Conservation (phyloP, 352 stramenopile genomes). For the Phytopythium kandeliae region DNA sequence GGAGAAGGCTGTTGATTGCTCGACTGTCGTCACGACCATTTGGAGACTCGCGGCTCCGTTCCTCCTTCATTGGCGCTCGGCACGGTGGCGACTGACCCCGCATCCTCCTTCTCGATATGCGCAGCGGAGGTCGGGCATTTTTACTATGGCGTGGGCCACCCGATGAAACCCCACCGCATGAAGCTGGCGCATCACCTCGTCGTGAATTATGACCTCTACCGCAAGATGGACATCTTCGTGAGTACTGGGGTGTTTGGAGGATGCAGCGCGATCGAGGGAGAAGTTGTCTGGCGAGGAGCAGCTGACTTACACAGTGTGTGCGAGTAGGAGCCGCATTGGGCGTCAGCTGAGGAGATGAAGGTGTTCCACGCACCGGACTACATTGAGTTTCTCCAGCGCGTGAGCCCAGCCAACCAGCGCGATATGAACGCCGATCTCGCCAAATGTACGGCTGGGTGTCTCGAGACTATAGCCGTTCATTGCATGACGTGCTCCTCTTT, state of each 20-base stretch:
- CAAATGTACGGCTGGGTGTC: constrained; percentile 43
- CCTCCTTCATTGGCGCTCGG: too few species aligned
- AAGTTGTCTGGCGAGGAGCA: neutral
- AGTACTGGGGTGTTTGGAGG: constrained; percentile 4
- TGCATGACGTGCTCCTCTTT: neutral
- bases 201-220: constrained; percentile 98
- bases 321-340: constrained; percentile 72
- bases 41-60: too few species aligned
- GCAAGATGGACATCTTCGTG: constrained; percentile 99
- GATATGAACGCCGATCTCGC: constrained; percentile 65
- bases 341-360: constrained; percentile 91
- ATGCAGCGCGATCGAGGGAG: neutral
- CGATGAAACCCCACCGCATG: constrained; percentile 97
- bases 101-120: constrained; percentile 2
- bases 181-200: constrained; percentile 98
- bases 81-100: too few species aligned
- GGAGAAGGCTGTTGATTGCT: constrained; percentile 4
- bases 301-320: neutral
- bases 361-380: constrained; percentile 98
- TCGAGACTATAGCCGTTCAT: too few species aligned
- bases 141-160: constrained; percentile 95
- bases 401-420: constrained; percentile 94
- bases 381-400: constrained; percentile 95
- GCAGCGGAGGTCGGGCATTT: constrained; percentile 95
- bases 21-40: too few species aligned